Evolutionary conservation across 495 filamentous ascomycete species (phyloP), one percentile per base, ranked within the genome.

Genomic region (Neurospora cerealis): DNA sequence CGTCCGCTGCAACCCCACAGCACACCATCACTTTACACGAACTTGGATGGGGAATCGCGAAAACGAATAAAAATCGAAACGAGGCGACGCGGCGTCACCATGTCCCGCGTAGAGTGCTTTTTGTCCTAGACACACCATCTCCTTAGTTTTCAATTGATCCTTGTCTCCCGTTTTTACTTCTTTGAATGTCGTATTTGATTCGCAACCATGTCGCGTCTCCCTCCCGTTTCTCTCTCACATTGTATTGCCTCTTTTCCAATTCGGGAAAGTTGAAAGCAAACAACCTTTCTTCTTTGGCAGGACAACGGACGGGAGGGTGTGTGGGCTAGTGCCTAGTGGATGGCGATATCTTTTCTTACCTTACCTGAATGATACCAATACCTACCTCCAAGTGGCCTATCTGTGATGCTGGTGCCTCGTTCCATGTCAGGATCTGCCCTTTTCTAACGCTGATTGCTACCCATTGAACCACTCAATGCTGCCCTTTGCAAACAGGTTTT

Each of bases 21-120:
- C 48, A 66, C 54, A 62, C 28, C 54, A 62, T 15, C 54, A 62
- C 28, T 62, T 9, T 62, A 62, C 54, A 32, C 28, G 54, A 62
- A 28, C 15, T 62, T 34, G 54, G 28, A 66, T 34, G 54, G 54
- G 54, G 15, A 19, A 66, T 66, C 28, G 54, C 28, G 28, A 66
- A 66, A 36, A 66, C 15, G 54, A 66, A 34, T 60, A 19, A 66
- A 62, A 66, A 34, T 19, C 6, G 28, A 66, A 36, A 66, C 15
- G 54, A 66, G 71, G 28, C 71, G 46, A 72, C 71, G 71, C 24
- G 71, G 46, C 71, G 71, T 70, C 46, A 60, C 71, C 36, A 21
- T 38, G 6, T 48, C 54, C 46, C 71, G 71, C 71, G 71, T 72
- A 72, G 69, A 72, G 71, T 69, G 37, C 46, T 69, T 69, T 54